Evolutionary conservation across 2,329 filamentous ascomycete species (phyloP), one percentile per base, ranked within the genome.

Genomic region (Cercospora nicotianae): DNA sequence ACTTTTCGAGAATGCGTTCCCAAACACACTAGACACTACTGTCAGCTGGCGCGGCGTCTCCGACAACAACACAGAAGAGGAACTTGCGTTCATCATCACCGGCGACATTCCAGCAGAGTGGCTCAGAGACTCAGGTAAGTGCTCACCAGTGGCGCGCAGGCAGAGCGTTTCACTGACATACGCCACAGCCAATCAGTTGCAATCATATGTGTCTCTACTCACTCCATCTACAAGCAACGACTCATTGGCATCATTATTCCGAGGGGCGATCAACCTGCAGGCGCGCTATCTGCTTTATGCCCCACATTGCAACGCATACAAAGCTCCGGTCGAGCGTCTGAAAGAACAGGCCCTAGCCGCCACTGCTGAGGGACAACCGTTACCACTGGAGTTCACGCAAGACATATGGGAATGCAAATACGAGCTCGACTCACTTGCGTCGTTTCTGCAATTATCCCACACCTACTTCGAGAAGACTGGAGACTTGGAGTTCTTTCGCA

Each of bases 1-100:
- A 3, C 82, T 93, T 9, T 92, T 93, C 74, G 80, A 88, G 72
- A 93, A 93, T 76, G 83, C 68, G 4, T 69, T 62, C 23, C 68
- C 94, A 2, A 96, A 94, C 69, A 94, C 91, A 0, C 87, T 95
- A 3, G 93, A 97, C 76, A 97, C 93, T 0, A 97, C 93, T 0
- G 87, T 97, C 71, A 89, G 91, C 75, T 96, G 94, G 85, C 93
- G 96, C 77, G 90, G 90, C 7, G 87, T 90, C 69, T 80, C 82
- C 63, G 83, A 82, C 30, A 59, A 64, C 55, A 67, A 69, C 30
- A 57, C 58, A 67, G 83, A 87, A 72, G 89, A 92, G 77, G 90
- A 92, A 78, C 80, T 90, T 67, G 85, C 86, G 4, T 87, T 87
- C 71, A 74, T 87, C 70, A 87, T 87, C 66, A 87, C 85, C 0